Evolutionary conservation across 202 grass and related monocot species (phyloP).

Genomic region (Schoenoplectus tabernaemontani): DNA sequence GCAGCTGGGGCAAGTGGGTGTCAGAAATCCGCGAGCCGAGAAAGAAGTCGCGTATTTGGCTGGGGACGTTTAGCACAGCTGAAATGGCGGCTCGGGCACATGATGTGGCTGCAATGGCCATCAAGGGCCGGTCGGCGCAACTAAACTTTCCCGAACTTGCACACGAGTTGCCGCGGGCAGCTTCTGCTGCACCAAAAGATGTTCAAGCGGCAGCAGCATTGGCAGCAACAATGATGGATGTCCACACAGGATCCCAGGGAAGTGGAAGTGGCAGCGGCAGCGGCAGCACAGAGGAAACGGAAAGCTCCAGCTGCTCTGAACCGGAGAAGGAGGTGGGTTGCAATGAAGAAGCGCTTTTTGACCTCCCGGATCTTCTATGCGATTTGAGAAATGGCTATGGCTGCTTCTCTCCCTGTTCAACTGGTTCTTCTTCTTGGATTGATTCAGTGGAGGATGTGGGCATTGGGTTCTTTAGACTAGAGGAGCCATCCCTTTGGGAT

Average conservation of each 20-base stretch:
- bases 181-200: conserved; percentile 61
- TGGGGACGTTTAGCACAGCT: conserved; percentile 79
- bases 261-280: background rate
- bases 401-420: conserved; percentile 31
- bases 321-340: background rate
- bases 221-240: conserved; percentile 39
- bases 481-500: conserved; percentile 82
- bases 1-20: conserved; percentile 98
- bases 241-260: background rate
- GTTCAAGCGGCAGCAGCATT: conserved; percentile 73
- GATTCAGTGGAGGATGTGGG: conserved; percentile 37
- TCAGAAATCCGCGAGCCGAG: conserved; percentile 95
- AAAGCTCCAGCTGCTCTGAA: conserved; percentile 30
- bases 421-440: conserved; percentile 49
- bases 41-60: conserved; percentile 96
- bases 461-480: conserved; percentile 46
- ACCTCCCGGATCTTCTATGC: conserved; percentile 76
- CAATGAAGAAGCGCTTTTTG: conserved; percentile 46
- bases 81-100: conserved; percentile 97
- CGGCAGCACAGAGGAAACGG: conserved; percentile 25
- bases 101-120: conserved; percentile 84
- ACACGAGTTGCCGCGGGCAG: conserved; percentile 56
- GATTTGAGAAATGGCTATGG: conserved; percentile 52
- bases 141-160: conserved; percentile 77
- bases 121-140: conserved; percentile 62